Evolutionary conservation across 2,329 filamentous ascomycete species (phyloP).

Genomic region (Ophiostoma tasmaniense): DNA sequence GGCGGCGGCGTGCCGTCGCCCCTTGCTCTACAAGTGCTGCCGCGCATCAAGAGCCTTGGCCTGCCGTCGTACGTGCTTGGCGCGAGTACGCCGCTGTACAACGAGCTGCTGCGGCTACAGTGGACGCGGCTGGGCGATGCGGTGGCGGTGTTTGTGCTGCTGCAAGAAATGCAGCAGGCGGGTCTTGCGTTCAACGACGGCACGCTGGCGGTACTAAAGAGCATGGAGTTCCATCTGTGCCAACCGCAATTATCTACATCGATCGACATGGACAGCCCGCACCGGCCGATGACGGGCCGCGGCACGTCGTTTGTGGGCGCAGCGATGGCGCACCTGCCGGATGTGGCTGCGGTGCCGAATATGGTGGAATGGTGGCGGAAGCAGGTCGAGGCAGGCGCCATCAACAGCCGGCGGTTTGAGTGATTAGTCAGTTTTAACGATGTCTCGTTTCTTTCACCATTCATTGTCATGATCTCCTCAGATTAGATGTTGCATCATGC

Average conservation of each 20-base stretch:
- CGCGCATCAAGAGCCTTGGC: conserved; percentile 58
- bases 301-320: conserved; percentile 3
- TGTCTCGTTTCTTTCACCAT: not conserved
- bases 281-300: not conserved
- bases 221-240: conserved; percentile 23
- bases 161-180: conserved; percentile 58
- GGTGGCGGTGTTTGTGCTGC: conserved; percentile 42
- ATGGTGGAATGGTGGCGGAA: conserved; percentile 11
- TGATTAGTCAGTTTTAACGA: not conserved
- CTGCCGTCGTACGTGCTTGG: conserved; percentile 64
- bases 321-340: conserved; percentile 10
- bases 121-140: conserved; percentile 56
- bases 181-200: conserved; percentile 49
- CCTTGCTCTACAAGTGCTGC: conserved; percentile 53
- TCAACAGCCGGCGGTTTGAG: not conserved
- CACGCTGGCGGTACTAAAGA: conserved; percentile 34
- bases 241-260: too few relatives aligned
- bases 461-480: not conserved
- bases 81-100: conserved; percentile 61
- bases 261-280: not conserved
- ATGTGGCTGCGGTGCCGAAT: conserved; percentile 6
- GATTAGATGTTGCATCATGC: not conserved
- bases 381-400: conserved; percentile 11
- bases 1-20: conserved; percentile 41
- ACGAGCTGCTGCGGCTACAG: conserved; percentile 52